These are phyloP conservation scores for Saussurea involucrata DNA, from an alignment of 129 eudicot species.

Conservation along the genomic window DNA sequence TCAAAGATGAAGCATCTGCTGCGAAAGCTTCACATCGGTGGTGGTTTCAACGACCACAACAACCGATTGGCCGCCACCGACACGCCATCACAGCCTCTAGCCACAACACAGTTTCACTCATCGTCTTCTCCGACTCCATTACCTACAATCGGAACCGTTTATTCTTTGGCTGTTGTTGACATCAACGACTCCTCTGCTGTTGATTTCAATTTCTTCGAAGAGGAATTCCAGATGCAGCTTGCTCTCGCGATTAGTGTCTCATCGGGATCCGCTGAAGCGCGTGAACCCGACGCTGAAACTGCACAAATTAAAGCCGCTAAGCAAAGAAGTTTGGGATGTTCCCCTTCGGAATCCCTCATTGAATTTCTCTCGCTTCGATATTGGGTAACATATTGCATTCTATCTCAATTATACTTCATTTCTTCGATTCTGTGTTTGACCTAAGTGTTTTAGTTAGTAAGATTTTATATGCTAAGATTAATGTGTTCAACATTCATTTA, in stretches of 20 bases:
- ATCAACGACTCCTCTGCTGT: constrained; percentile 1
- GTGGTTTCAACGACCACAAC: constrained; percentile 34
- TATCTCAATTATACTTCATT: not conserved
- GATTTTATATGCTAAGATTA: not conserved
- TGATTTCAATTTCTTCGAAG: constrained; percentile 71
- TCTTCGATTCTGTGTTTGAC: not conserved
- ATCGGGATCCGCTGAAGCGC: constrained; percentile 43
- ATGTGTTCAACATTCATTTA: not conserved
- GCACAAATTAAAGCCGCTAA: constrained; percentile 85
- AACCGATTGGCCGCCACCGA: constrained; percentile 24
- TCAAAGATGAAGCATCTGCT: constrained; percentile 83
- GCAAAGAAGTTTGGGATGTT: constrained; percentile 67
- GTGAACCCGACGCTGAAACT: constrained; percentile 59
- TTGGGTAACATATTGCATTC: constrained; percentile 54
- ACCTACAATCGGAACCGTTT: constrained; percentile 4
- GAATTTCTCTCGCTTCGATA: constrained; percentile 71
- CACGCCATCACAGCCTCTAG: constrained; percentile 24
- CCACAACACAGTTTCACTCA: constrained; percentile 19
- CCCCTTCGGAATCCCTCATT: constrained; percentile 48
- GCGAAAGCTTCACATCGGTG: constrained; percentile 91
- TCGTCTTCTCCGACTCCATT: constrained; percentile 30
- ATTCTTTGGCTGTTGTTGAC: constrained; percentile 9
- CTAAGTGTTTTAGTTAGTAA: not conserved
- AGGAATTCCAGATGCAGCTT: constrained; percentile 89
- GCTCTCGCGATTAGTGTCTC: constrained; percentile 94